Percentiles rank a stretch among this genome's conserved stretches.
These are phyloP conservation scores for Besnoitia besnoiti DNA, from an alignment of 169 alveolate genomes.

Conservation along the genomic window DNA sequence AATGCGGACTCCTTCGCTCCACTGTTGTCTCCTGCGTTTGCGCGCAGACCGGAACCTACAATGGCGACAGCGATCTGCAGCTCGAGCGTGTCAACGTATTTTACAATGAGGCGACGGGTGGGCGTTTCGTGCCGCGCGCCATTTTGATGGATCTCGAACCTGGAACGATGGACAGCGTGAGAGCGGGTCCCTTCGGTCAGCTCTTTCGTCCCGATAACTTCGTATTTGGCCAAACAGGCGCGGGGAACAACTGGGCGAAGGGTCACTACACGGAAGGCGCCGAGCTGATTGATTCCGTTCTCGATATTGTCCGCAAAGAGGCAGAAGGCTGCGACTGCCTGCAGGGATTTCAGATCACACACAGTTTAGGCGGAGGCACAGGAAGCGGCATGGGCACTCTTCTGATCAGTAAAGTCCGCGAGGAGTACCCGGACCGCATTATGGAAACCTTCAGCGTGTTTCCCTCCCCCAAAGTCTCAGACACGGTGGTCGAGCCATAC, in stretches of 20 bases:
- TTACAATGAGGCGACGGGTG: conserved; percentile 98
- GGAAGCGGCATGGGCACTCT: conserved; percentile 99
- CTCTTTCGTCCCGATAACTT: conserved; percentile 98
- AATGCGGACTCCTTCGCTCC: no score
- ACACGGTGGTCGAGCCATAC: conserved; percentile 99
- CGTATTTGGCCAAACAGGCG: conserved; percentile 98
- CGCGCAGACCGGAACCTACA: conserved; percentile 80
- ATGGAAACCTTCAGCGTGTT: conserved; percentile 98
- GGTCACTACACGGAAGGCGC: conserved; percentile 99
- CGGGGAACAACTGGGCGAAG: conserved; percentile 99
- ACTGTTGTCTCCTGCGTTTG: neutral
- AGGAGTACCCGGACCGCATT: conserved; percentile 98
- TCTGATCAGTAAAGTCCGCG: conserved; percentile 95
- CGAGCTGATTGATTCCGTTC: conserved; percentile 96
- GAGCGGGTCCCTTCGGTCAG: conserved; percentile 93
- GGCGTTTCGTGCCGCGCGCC: conserved; percentile 98
- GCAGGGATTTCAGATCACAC: conserved; percentile 97
- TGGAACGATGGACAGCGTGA: conserved; percentile 98
- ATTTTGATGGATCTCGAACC: conserved; percentile 98
- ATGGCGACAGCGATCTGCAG: conserved; percentile 88
- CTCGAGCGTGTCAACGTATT: conserved; percentile 90
- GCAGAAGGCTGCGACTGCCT: conserved; percentile 98
- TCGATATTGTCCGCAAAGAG: conserved; percentile 98
- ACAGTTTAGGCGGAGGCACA: conserved; percentile 99
- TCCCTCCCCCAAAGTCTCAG: conserved; percentile 99